Base-by-base conservation (phyloP, 805 yeast genomes). In the Spathaspora arborariae region DNA sequence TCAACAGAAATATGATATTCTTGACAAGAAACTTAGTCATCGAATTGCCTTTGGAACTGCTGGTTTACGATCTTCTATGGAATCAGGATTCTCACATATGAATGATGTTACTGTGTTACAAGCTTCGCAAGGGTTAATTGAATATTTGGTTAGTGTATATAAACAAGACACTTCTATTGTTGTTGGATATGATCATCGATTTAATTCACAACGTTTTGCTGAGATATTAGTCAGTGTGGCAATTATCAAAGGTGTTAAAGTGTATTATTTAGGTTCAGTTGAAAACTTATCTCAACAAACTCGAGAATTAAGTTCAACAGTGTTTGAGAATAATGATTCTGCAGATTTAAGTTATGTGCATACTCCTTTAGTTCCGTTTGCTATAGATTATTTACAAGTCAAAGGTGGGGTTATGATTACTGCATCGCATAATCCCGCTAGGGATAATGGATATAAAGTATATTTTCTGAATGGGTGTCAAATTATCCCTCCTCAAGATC, bases 401-500 rank as follows among this genome's bases (percentile, higher is more conserved):
- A 71, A 84, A 0, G 88, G 83, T 43, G 99, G 98, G 19, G 85
- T 92, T 1, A 91, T 91, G 97, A 80, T 91, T 22, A 89, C 96
- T 0, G 96, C 96, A 1, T 85, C 94, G 44, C 96, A 88, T 59
- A 86, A 86, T 59, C 92, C 94, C 1, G 85, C 85, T 27, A 70
- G 78, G 61, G 97, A 90, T 60, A 91, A 91, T 59, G 98, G 98
- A 0, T 92, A 88, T 67, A 92, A 92, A 60, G 98, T 92, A 1
- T 92, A 94, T 68, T 89, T 94, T 81, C 70, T 75, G 8, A 92
- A 92, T 60, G 98, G 97, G 3, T 92, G 97, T 63, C 98, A 94
- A 63, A 94, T 92, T 52, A 88, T 92, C 40, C 91, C 96, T 2
- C 98, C 99, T 0, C 89, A 84, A 58, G 98, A 94, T 58, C 56